Evolutionary conservation across 768 basidiomycete species (phyloP), one percentile per base, ranked within the genome.

Genomic region (Lactarius evosmus): DNA sequence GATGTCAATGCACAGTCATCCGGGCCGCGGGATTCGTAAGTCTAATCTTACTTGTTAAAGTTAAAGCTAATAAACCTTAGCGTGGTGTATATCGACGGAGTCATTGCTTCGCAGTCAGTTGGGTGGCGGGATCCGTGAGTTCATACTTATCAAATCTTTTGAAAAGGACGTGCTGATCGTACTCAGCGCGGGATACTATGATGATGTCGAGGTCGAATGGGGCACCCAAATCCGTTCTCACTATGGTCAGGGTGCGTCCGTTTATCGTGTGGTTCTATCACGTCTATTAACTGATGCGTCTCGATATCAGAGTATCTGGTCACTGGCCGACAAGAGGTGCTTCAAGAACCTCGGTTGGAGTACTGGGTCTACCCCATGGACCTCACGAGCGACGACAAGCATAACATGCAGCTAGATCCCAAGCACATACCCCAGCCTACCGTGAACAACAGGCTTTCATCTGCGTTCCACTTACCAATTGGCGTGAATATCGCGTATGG

Each of bases 341-440:
- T 30, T 8, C 54, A 56, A 19, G 54, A 51, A n/a, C 54, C 67
- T 3, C 40, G 38, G 25, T 27, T 66, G 22, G 51, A 60, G 14
- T 44, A 52, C 22, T 29, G 33, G 17, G 38, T 62, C 9, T 56
- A 60, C 17, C 53, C 32, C 17, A 46, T 62, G 33, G 60, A 53
- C 16, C 32, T 66, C 1, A 38, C 58, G 4, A 46, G 57, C 33
- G 67, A 66, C 7, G 57, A 68, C 57, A 49, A 16, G 9, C 61
- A 66, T 22, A 57, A 50, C 11, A 41, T 66, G 61, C 65, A 62
- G 17, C 34, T 68, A 12, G 58, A 68, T 40, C 36, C 57, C 5
- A 25, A 27, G 12, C 49, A 62, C 36, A 54, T 68, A 38, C 64
- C 67, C 2, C 58, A 17, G 17, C 67, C 64, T 8, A 49, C 25